Conservation (phyloP, 495 filamentous ascomycete genomes). For the Annulohypoxylon stygium region DNA sequence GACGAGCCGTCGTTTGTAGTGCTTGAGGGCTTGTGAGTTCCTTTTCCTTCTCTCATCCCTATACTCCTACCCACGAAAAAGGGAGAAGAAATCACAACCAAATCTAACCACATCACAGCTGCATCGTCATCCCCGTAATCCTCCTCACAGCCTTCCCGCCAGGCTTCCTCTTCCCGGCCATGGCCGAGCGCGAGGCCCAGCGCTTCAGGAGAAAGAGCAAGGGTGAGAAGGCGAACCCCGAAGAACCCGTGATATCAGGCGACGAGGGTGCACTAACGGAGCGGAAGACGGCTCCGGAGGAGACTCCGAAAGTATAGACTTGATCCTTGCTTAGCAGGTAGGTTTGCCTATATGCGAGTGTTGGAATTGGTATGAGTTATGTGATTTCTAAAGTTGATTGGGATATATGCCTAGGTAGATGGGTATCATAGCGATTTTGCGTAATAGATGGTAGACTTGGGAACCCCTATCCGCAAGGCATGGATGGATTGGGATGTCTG, state of each 20-base stretch:
- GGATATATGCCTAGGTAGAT: neutral
- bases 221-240: neutral
- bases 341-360: too few species aligned
- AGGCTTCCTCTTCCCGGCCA: conserved; percentile 56
- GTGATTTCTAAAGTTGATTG: neutral
- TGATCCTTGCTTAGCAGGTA: neutral
- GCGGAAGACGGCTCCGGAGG: conserved; percentile 23
- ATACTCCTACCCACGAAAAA: neutral
- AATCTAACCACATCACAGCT: conserved; percentile 39
- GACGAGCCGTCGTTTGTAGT: conserved; percentile 73
- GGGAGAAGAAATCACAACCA: neutral
- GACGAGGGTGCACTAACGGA: conserved; percentile 25
- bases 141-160: conserved; percentile 55
- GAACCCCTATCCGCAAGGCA: too few species aligned
- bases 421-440: conserved; percentile 1
- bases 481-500: neutral
- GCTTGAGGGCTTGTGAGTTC: conserved; percentile 65
- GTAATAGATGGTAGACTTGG: neutral
- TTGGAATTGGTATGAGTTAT: too few species aligned
- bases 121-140: conserved; percentile 53
- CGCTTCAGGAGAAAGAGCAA: conserved; percentile 31
- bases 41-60: conserved; percentile 9
- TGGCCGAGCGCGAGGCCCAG: conserved; percentile 51
- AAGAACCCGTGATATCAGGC: conserved; percentile 15
- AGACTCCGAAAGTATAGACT: conserved; percentile 23